These are phyloP conservation scores for Evernia prunastri DNA, from an alignment of 495 filamentous ascomycete species.

Conservation along the genomic window DNA sequence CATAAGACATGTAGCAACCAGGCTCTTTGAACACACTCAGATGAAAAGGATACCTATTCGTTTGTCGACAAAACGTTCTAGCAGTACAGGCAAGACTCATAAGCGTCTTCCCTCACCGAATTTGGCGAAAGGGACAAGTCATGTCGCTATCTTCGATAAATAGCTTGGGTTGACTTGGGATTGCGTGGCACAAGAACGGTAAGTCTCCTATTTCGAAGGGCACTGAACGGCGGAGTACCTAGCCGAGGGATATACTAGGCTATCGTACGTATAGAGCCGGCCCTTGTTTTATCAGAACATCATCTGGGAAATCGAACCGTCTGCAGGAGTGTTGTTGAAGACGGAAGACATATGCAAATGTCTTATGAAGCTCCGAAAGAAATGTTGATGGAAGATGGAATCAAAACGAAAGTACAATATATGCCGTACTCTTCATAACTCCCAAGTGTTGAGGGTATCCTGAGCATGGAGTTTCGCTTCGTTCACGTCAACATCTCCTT, in stretches of 20 bases:
- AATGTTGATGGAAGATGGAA: background rate
- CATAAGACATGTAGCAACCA: conserved; percentile 77
- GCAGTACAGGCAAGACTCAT: background rate
- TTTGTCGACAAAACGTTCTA: conserved; percentile 45
- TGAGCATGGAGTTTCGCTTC: conserved; percentile 78
- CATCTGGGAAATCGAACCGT: too few relatives aligned
- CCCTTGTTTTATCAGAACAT: too few relatives aligned
- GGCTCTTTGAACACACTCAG: conserved; percentile 77
- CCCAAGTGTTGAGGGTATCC: conserved; percentile 60
- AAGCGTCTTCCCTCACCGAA: background rate
- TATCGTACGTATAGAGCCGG: too few relatives aligned
- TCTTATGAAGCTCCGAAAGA: too few relatives aligned
- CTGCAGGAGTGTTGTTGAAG: too few relatives aligned
- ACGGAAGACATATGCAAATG: background rate
- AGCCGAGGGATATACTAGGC: too few relatives aligned
- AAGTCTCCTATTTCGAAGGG: too few relatives aligned
- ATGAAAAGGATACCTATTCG: conserved; percentile 88
- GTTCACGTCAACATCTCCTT: background rate
- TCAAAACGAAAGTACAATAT: too few relatives aligned
- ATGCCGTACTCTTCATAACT: conserved; percentile 48
- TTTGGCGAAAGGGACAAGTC: conserved; percentile 12
- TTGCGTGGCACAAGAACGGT: too few relatives aligned
- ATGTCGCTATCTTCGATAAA: conserved; percentile 16
- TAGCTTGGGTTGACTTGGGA: conserved; percentile 5
- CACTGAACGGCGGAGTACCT: too few relatives aligned